Conservation (phyloP, 495 filamentous ascomycete genomes). For the Cercophora sp. region DNA sequence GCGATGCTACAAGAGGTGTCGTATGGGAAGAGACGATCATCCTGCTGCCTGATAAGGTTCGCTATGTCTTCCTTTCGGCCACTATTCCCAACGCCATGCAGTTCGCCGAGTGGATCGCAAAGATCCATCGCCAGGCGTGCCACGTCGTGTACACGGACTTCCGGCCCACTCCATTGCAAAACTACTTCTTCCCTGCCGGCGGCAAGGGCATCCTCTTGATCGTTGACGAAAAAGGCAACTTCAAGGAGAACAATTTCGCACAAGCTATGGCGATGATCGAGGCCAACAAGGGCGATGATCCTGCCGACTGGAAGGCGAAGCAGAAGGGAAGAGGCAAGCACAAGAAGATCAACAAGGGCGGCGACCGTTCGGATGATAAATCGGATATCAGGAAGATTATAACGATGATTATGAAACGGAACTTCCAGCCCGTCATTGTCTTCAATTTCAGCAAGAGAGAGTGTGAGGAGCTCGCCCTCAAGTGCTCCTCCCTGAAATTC, state of each 20-base stretch:
- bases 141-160: slow-evolving; percentile 99
- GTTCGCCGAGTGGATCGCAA: slow-evolving; percentile 97
- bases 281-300: slow-evolving; percentile 82
- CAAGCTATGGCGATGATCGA: slow-evolving; percentile 86
- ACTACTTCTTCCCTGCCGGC: slow-evolving; percentile 95
- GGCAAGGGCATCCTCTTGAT: slow-evolving; percentile 91
- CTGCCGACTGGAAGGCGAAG: slow-evolving; percentile 70
- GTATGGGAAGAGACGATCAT: slow-evolving; percentile 99
- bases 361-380: slow-evolving; percentile 56
- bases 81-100: slow-evolving; percentile 99
- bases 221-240: slow-evolving; percentile 92
- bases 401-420: slow-evolving; percentile 96
- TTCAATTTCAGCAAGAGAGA: slow-evolving; percentile 99
- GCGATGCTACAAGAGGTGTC: slow-evolving; percentile 88
- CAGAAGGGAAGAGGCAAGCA: slow-evolving; percentile 83
- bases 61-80: slow-evolving; percentile 95
- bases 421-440: slow-evolving; percentile 94
- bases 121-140: slow-evolving; percentile 93
- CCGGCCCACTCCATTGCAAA: slow-evolving; percentile 89
- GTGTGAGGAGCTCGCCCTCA: slow-evolving; percentile 79
- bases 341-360: slow-evolving; percentile 85
- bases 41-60: slow-evolving; percentile 92
- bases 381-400: slow-evolving; percentile 96
- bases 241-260: slow-evolving; percentile 95
- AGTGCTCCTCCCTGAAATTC: slow-evolving; percentile 84